phyloP scores from a whole-genome alignment of 192 early-diverging fungal species.

The Backusella australiensis region DNA sequence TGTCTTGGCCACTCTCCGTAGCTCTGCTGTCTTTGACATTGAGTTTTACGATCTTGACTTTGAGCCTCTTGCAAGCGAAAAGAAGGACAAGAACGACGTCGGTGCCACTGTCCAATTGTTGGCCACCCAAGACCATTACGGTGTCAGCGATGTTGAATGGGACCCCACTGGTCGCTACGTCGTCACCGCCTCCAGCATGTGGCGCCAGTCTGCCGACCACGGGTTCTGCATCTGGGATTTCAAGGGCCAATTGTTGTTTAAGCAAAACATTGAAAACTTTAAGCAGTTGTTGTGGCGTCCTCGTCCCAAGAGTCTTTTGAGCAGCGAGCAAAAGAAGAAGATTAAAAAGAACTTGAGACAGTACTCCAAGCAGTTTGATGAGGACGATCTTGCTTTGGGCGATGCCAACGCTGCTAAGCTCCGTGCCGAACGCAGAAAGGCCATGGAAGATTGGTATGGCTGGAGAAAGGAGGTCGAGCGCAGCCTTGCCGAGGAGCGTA shows the following conservation, averaged over 20 bases:
- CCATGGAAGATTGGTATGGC: slow-evolving; percentile 81
- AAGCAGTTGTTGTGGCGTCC: slow-evolving; percentile 97
- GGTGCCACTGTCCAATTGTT: slow-evolving; percentile 61
- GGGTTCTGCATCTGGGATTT: slow-evolving; percentile 93
- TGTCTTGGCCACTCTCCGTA: slow-evolving; percentile 83
- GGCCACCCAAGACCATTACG: slow-evolving; percentile 86
- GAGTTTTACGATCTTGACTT: slow-evolving; percentile 94
- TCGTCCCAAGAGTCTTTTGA: slow-evolving; percentile 79
- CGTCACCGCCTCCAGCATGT: slow-evolving; percentile 79
- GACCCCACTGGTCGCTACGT: slow-evolving; percentile 97
- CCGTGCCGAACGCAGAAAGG: slow-evolving; percentile 68
- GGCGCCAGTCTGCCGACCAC: slow-evolving; percentile 82
- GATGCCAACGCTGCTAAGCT: slow-evolving; percentile 72
- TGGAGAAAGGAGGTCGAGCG: slow-evolving; percentile 74
- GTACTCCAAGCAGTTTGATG: slow-evolving; percentile 86
- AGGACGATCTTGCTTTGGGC: slow-evolving; percentile 77
- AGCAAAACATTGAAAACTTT: slow-evolving; percentile 74
- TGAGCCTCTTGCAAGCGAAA: slow-evolving; percentile 43
- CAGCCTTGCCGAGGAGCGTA: slow-evolving; percentile 56
- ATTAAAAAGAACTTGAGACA: slow-evolving; percentile 91
- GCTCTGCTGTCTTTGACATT: slow-evolving; percentile 70
- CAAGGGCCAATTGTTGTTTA: slow-evolving; percentile 76
- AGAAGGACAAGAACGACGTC: slow-evolving; percentile 53
- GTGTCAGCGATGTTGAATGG: slow-evolving; percentile 96
- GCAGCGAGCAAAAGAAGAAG: slow-evolving; percentile 77